Conservation (phyloP, 768 basidiomycete genomes). For the Tricholoma sp. region DNA sequence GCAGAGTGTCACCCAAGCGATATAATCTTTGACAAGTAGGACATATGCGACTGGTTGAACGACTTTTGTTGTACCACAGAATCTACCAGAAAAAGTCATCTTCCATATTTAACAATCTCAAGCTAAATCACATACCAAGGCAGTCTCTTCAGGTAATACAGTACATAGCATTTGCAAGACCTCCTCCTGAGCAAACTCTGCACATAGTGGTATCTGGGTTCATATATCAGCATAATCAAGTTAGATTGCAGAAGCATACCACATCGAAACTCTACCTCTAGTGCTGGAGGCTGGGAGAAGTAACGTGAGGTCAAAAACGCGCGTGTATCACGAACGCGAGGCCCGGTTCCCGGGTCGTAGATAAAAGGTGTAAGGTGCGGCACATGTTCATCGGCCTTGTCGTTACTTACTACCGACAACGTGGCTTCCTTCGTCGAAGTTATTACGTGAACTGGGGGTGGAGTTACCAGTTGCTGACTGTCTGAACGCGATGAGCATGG, state of each 20-base stretch:
- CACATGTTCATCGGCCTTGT: conserved; percentile 13
- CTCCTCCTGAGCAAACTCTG: conserved; percentile 74
- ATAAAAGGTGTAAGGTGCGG: conserved; percentile 52
- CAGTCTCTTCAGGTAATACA: conserved; percentile 66
- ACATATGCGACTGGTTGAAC: conserved; percentile 64
- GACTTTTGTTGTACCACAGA: conserved; percentile 84
- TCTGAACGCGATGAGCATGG: conserved; percentile 16
- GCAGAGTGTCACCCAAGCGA: conserved; percentile 59
- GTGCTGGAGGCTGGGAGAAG: conserved; percentile 61
- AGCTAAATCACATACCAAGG: conserved; percentile 44
- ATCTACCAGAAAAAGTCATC: conserved; percentile 37
- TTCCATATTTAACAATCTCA: background rate
- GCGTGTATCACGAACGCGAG: conserved; percentile 64
- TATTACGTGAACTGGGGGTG: background rate
- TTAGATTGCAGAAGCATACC: background rate
- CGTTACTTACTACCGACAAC: background rate
- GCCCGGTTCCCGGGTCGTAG: conserved; percentile 74
- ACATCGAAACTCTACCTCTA: conserved; percentile 31
- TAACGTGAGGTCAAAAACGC: conserved; percentile 58
- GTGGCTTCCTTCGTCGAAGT: background rate
- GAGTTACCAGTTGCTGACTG: conserved; percentile 13
- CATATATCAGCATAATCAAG: background rate
- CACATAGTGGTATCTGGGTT: conserved; percentile 57
- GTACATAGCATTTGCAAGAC: conserved; percentile 68
- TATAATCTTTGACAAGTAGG: conserved; percentile 76